Conservation (phyloP, 1,139 yeast genomes). For the Pichia norvegensis region DNA sequence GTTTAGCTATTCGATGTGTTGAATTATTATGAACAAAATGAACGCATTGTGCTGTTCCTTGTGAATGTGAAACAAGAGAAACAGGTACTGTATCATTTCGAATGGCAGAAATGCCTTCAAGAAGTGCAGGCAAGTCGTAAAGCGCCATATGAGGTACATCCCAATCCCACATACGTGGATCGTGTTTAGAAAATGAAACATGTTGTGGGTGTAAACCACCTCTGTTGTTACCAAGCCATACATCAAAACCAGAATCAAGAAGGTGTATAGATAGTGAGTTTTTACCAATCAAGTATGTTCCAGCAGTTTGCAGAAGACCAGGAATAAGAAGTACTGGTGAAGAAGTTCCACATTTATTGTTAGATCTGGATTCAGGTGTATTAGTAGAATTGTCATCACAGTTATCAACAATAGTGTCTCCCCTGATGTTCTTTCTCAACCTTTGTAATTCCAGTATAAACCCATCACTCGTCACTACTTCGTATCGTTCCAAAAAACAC, state of each 20-base stretch:
- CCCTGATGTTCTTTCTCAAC: too few species aligned
- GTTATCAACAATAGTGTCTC: too few species aligned
- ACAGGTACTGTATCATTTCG: conserved; percentile 24
- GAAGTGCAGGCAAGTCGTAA: conserved; percentile 66
- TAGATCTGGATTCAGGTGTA: too few species aligned
- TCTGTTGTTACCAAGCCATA: conserved; percentile 91
- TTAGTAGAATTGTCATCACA: too few species aligned
- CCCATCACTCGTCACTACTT: conserved; percentile 72
- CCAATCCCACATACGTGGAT: conserved; percentile 76
- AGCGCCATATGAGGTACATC: conserved; percentile 73
- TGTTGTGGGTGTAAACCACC: conserved; percentile 76
- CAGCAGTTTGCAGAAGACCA: conserved; percentile 82
- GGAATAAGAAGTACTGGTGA: conserved; percentile 72
- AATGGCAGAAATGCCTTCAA: conserved; percentile 42
- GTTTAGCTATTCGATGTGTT: conserved; percentile 47
- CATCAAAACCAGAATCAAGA: conserved; percentile 58
- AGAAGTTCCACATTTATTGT: not conserved
- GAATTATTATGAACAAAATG: conserved; percentile 38
- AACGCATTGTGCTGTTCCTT: conserved; percentile 85
- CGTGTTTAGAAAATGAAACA: conserved; percentile 34
- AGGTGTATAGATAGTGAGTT: conserved; percentile 67
- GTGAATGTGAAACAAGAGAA: conserved; percentile 75
- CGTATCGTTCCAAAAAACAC: conserved; percentile 50
- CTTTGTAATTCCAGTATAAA: too few species aligned
- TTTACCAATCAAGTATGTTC: conserved; percentile 73